These are phyloP conservation scores for Blastobotrys malaysiensis DNA, from an alignment of 1,139 yeast genomes.

Conservation along the genomic window DNA sequence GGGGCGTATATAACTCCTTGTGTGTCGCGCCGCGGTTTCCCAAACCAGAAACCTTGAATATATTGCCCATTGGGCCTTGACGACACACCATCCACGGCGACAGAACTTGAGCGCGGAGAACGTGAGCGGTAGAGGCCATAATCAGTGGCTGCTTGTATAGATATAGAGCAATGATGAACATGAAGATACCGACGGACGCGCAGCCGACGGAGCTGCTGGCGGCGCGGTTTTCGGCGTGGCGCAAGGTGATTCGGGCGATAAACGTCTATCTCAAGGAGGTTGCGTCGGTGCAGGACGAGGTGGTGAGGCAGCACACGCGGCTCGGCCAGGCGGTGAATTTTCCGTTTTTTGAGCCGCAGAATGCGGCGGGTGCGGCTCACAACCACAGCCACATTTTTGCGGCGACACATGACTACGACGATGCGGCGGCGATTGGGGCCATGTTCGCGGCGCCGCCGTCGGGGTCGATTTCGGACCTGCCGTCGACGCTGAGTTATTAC, in stretches of 20 bases:
- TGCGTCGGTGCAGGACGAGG: constrained; percentile 81
- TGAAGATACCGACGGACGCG: constrained; percentile 46
- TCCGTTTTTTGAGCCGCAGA: constrained; percentile 41
- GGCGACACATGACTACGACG: constrained; percentile 3
- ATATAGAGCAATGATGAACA: constrained; percentile 4
- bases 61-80: too few relatives aligned
- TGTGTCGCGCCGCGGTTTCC: too few relatives aligned
- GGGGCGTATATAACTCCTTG: not conserved
- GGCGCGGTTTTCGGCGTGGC: constrained; percentile 79
- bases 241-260: constrained; percentile 68
- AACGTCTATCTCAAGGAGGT: constrained; percentile 72
- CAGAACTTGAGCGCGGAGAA: too few relatives aligned
- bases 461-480: constrained; percentile 79
- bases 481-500: constrained; percentile 63
- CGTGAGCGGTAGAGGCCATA: too few relatives aligned
- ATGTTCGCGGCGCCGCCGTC: constrained; percentile 70
- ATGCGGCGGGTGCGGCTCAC: constrained; percentile 12
- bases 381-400: not conserved
- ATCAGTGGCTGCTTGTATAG: too few relatives aligned
- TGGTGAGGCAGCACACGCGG: constrained; percentile 74
- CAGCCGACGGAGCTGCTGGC: constrained; percentile 87
- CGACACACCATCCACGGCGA: too few relatives aligned
- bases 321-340: constrained; percentile 72
- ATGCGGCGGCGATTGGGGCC: constrained; percentile 13
- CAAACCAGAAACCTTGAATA: too few relatives aligned